Evolutionary conservation across 257 asterid species (phyloP), one percentile per base, ranked within the genome.

Genomic region (Nicotiana attenuata): DNA sequence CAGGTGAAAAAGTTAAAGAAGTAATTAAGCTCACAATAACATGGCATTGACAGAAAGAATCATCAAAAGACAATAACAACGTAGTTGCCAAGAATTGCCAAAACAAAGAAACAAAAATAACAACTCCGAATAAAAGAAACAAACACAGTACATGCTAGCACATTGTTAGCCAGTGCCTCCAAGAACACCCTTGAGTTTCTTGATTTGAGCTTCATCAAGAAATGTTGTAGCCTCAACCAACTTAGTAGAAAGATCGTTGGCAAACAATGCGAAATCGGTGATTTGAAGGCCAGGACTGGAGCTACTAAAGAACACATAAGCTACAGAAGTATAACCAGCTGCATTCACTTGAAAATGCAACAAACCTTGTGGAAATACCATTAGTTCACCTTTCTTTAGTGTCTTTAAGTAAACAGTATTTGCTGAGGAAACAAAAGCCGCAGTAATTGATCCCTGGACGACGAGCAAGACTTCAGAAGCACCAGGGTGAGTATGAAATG

Each of bases 171-270:
- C 90, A 13, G 88, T 93, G 82, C 97, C 98, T 0, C 98, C 98
- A 76, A 95, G 97, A 35, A 89, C 91, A 7, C 90, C 97, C 88
- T 95, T 93, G 56, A 95, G 97, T 89, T 95, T 93, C 93, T 94
- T 93, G 77, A 94, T 87, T 88, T 90, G 94, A 24, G 91, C 91
- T 38, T 84, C 81, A 78, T 92, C 97, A 69, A 95, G 84, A 84
- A 95, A 95, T 0, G 94, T 93, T 0, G 93, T 87, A 81, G 85
- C 84, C 0, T 87, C 91, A 73, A 95, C 90, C 78, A 90, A 81
- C 67, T 93, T 93, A n/a, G 97, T 89, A 0, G 98, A 94, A 83
- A 93, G 87, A 50, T 93, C 97, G 24, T 94, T 94, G 89, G 84
- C 77, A 53, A 94, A 94, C 66, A 94, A 86, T 0, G 97, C 97